Base-by-base conservation (phyloP, 805 yeast genomes). In the Brettanomyces sp. region DNA sequence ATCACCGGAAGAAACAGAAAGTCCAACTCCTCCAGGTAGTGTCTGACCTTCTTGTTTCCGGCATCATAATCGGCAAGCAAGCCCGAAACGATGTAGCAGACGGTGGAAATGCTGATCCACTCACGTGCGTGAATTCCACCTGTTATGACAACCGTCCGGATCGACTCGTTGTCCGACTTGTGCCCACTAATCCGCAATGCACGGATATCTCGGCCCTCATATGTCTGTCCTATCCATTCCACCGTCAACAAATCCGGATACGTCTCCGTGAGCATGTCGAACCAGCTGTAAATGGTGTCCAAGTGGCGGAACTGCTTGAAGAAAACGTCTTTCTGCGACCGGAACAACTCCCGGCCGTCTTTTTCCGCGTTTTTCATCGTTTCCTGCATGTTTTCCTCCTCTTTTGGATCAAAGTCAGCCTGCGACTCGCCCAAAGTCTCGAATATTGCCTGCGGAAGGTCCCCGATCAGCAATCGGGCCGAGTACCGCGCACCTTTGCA, bases 81-180 rank as follows among this genome's bases (percentile, higher is more conserved):
- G 59, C 70, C 62, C 56, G 68, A 68, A 21, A 80, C 55, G 3
- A 74, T 62, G 61, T 74, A 85, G 49, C 86, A 74, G 1, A 79
- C 81, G 0, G 91, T 72, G 2, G 89, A 76, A 2, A 81, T 78
- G 35, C 89, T 76, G 25, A 87, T 73, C 96, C 96, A 89, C 61
- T 89, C 97, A 44, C 97, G 71, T 0, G 95, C 93, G 64, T 89
- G 96, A 3, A 84, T 73, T 3, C 95, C 96, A 36, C 90, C 90
- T 1, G 91, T 79, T 6, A 89, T 72, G 3, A 87, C 82, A 44
- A 88, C 73, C 1, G 91, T 84, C 60, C 73, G 74, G 40, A 75
- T 68, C 7, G 66, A 49, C 8, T 70, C 66, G 18, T 50, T 50
- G 13, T 24, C 13, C 63, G 52, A 64, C 41, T 67, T 68, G 41